Evolutionary conservation across 2,329 filamentous ascomycete species (phyloP), one percentile per base, ranked within the genome.

Genomic region (Neofusicoccum cordaticola): DNA sequence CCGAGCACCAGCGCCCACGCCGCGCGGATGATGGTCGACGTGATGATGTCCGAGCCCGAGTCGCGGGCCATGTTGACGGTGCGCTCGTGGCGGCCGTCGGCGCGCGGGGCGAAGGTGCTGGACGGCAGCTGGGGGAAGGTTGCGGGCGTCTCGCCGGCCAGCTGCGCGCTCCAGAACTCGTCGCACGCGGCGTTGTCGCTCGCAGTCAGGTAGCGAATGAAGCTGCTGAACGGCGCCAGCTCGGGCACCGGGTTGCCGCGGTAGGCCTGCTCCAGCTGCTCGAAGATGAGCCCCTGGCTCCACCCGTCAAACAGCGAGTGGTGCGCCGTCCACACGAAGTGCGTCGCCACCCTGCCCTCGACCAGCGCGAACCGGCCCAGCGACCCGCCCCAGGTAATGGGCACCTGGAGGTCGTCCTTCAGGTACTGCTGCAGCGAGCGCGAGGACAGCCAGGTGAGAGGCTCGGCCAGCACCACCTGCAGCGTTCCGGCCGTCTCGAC

Each of bases 331-430:
- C 58, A 62, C 12, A 62, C 45, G 3, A 62, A 50, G 35, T 41
- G 31, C 34, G 17, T 48, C 53, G 69, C 61, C 41, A 66, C 65
- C 1, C 60, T 48, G 5, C 19, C 9, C 1, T 67, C 66, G 13
- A 78, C 66, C 12, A 81, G 67, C 9, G 73, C 77, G 56, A 75
- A 79, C 15, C 77, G 73, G 61, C 77, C 74, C 0, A 81, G 69
- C 8, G 71, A 69, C 35, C 72, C 69, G 2, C 80, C 80, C 11
- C 79, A 73, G n/a, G 73, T 74, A 75, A 80, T 79, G 0, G 68
- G 64, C 27, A 74, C 70, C 13, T 71, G 67, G 9, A 72, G 71
- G 61, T 79, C 77, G 45, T 72, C 72, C 7, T 68, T 69, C 51
- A 76, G 70, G 31, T 75, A 70, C 39, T 70, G 66, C 5, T 56